Evolutionary conservation across 495 filamentous ascomycete species (phyloP), one percentile per base, ranked within the genome.

Genomic region (Penicillium nucicola): DNA sequence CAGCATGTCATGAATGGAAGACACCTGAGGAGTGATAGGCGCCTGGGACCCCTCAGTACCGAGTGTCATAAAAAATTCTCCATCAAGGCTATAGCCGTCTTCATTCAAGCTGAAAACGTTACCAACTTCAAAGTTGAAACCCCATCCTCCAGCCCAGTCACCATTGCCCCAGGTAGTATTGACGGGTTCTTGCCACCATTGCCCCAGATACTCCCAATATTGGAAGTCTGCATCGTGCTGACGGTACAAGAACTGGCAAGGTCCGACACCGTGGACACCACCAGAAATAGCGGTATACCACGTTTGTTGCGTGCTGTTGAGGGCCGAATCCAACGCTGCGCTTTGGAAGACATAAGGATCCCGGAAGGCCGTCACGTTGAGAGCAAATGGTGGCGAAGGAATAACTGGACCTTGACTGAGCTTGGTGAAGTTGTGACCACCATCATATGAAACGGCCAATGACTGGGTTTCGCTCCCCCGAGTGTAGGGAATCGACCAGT

Each of bases 401-500:
- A 61, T 61, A 17, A 55, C 45, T 5, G 58, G 58, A 6, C 46
- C 46, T 15, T 48, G 47, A 9, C 28, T 11, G 18, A 61, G 35
- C 34, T 58, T 57, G 54, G 51, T 55, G 48, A 61, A 61, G 36
- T 57, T 54, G 35, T 33, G 39, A 25, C 58, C 58, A 38, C 51
- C 55, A 30, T 57, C 49, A 36, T 22, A 31, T 7, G 46, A 41
- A 20, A 61, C 58, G n/a, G 58, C 58, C 25, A 61, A 34, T 17
- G 58, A 57, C 22, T 61, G 58, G 17, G 50, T 50, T 40, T 61
- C 58, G 7, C 53, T 56, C 28, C 58, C 58, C 4, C 42, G 51
- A 31, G 42, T 53, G 42, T 62, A 62, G 18, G 59, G 59, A 14
- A 62, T 53, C n/a, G 55, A 53, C 59, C 59, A 62, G 32, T 62